Conservation (phyloP, 2,329 filamentous ascomycete species). For the Pseudogymnoascus sp. region DNA sequence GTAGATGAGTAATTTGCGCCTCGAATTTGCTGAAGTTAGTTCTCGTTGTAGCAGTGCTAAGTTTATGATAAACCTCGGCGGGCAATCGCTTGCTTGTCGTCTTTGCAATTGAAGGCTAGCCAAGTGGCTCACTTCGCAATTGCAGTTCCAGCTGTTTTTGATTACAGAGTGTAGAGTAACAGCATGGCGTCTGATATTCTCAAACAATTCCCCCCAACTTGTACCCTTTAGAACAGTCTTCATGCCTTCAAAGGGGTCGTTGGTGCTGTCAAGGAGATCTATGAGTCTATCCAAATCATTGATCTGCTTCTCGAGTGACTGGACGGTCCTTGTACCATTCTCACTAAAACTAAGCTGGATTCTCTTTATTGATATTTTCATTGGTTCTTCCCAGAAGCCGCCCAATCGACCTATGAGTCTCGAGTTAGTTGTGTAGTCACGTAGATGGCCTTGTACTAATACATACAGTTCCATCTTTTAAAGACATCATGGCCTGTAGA, state of each 20-base stretch:
- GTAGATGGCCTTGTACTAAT: background rate
- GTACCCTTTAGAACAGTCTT: background rate
- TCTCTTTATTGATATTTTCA: slow-evolving; percentile 22
- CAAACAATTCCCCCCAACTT: slow-evolving; percentile 4
- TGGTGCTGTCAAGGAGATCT: background rate
- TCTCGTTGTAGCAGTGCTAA: slow-evolving; percentile 10
- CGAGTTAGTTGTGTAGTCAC: background rate
- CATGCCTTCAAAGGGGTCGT: background rate
- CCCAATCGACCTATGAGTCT: slow-evolving; percentile 19
- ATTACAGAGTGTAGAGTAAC: slow-evolving; percentile 18
- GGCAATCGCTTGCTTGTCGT: slow-evolving; percentile 14
- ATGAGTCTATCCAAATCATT: slow-evolving; percentile 14
- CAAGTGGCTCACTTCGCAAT: slow-evolving; percentile 16
- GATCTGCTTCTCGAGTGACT: slow-evolving; percentile 17
- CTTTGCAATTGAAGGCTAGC: slow-evolving; percentile 18
- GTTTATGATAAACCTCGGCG: slow-evolving; percentile 15
- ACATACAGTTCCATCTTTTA: slow-evolving; percentile 21
- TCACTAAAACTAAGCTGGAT: slow-evolving; percentile 21
- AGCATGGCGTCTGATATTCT: slow-evolving; percentile 19
- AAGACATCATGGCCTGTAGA: slow-evolving; percentile 16
- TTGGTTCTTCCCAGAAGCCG: slow-evolving; percentile 14
- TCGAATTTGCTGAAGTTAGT: background rate
- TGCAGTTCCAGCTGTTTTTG: slow-evolving; percentile 19
- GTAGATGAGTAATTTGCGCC: slow-evolving; percentile 3
- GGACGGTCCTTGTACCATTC: slow-evolving; percentile 14